Evolutionary conservation across 163 green algal species (phyloP), one percentile per base, ranked within the genome.

Genomic region (Chloromonas sp.): DNA sequence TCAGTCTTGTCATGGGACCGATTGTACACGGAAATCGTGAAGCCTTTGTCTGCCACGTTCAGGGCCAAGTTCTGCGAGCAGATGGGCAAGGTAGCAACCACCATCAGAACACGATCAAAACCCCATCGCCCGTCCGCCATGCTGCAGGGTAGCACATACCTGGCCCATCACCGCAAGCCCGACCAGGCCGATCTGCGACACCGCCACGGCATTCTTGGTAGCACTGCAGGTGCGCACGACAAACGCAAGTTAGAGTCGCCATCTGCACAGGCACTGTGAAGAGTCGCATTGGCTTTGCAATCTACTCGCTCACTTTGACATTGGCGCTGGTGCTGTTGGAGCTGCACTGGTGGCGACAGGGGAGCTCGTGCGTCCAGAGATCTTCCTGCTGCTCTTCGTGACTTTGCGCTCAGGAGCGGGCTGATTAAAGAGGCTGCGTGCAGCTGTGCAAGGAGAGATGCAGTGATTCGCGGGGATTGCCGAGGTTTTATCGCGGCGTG

Each of bases 81-180:
- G 57, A 82, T 58, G 2, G 74, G 74, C 74, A 80, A 36, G 36
- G 36, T 36, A 36, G 70, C 13, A 13, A 76, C 8, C 70, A n/a
- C 70, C 8, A 76, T 76, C 8, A 76, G 36, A 36, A 36, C 36
- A 36, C 36, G 36, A 36, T 36, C 70, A 13, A 76, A 8, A 76
- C 70, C 70, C 70, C 8, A 8, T 76, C 13, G 70, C 70, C 70
- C 70, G 8, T 76, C 70, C 70, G 8, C 78, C 78, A 81, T 13
- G 5, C 8, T 70, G 66, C 71, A 86, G 15, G 62, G 36, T 36
- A 14, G 0, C 3, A 81, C 90, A 59, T 88, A 98, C 95, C 96
- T 99, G 97, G 5, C 97, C 97, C 97, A 99, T 99, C 11, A 99
- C 97, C 0, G 97, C 97, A 81, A 99, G 89, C 70, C 97, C 97